Base-by-base conservation (phyloP, 352 stramenopile species). In the Thraustotheca clavata region DNA sequence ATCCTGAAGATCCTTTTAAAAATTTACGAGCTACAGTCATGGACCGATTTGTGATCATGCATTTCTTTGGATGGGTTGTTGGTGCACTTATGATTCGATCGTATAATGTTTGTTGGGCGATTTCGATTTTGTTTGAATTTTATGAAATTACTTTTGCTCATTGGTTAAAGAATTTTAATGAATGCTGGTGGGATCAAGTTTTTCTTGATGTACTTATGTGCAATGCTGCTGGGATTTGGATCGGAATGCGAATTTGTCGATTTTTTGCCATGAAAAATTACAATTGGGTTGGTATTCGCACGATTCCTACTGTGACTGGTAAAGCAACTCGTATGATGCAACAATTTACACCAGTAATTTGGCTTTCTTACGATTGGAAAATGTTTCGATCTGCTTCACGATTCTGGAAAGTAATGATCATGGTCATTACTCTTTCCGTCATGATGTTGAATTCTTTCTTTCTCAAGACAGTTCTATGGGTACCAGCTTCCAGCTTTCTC, bases 381-480 rank as follows among this genome's bases (percentile, higher is more conserved):
- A 91, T 96, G 34, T 96, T 97, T 73, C 83, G 81, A 54, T 96
- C 86, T 46, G 91, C 89, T 0, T 87, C 94, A 49, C 83, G 87
- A 20, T 96, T 96, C 65, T 91, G 82, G 75, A 84, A 93, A 49
- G 86, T 96, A 22, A 85, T 91, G 79, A 86, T 74, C 29, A 90
- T 98, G 76, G 74, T 97, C 34, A 76, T 86, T 29, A 89, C 97
- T 46, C 73, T 96, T 22, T 92, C 95, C 32, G 71, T 96, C 55
- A 96, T 96, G 75, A 95, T 98, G 87, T 80, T 97, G 60, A 97
- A 97, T 76, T 96, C 91, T 69, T 98, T 98, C 74, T 97, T 98
- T 77, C 81, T 98, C 54, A 95, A 96, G 78, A 95, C 89, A 27
- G 87, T 95, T 70, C 74, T 97, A 18, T 94, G 90, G 76, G 84